These are phyloP conservation scores for Rhodamnia argentea DNA, from an alignment of 345 rosid species.

Conservation along the genomic window DNA sequence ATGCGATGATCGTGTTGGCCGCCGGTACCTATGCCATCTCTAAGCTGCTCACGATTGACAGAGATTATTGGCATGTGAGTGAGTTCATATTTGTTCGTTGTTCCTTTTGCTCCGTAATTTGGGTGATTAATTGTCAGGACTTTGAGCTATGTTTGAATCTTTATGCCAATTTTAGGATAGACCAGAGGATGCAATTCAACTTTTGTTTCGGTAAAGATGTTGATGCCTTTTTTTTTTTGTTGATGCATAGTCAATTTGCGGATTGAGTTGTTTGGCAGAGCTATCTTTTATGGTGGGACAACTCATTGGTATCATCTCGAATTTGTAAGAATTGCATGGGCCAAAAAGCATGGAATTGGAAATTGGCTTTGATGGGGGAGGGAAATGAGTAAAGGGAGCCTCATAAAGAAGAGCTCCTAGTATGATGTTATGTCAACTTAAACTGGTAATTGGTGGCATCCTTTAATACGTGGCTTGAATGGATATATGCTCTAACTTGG, in stretches of 20 bases:
- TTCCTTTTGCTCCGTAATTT: neutral
- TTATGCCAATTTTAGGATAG: neutral
- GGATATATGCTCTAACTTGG: neutral
- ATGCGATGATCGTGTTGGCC: constrained; percentile 71
- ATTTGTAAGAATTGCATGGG: neutral
- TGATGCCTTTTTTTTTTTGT: neutral
- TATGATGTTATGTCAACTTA: neutral
- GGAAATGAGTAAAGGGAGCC: neutral
- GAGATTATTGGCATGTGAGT: constrained; percentile 87
- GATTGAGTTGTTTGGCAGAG: neutral
- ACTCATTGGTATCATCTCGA: neutral
- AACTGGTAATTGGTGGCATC: neutral
- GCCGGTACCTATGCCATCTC: constrained; percentile 76
- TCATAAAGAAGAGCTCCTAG: neutral
- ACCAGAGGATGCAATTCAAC: neutral
- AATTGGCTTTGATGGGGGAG: neutral
- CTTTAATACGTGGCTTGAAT: neutral
- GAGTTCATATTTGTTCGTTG: neutral
- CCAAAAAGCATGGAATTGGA: neutral
- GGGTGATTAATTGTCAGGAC: neutral
- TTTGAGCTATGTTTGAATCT: neutral
- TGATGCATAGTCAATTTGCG: neutral
- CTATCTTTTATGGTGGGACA: neutral
- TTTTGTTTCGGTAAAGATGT: neutral
- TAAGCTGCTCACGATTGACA: constrained; percentile 85